phyloP scores from a whole-genome alignment of 164 flowering plant genomes.

The Aristolochia contorta region DNA sequence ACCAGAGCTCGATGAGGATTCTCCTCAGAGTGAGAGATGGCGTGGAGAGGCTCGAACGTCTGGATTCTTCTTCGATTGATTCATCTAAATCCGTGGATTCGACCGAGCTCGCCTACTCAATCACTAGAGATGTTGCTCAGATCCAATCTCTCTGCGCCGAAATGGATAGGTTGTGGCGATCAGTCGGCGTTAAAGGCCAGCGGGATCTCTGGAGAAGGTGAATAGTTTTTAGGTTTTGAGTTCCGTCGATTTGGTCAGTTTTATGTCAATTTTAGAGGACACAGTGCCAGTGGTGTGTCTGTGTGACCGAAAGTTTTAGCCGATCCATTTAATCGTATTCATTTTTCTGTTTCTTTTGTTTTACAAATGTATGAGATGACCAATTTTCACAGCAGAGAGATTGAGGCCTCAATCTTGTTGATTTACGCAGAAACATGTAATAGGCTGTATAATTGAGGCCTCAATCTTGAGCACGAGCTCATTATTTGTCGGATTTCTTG shows the following conservation, averaged over 20 bases:
- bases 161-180: constrained; percentile 90
- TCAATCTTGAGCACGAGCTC: no score
- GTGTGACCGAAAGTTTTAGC: no score
- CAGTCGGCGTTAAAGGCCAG: constrained; percentile 64
- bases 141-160: constrained; percentile 71
- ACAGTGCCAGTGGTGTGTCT: no score
- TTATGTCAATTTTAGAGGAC: not conserved
- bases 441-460: no score
- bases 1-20: constrained; percentile 48
- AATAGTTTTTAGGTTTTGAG: not conserved
- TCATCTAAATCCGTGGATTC: constrained; percentile 29
- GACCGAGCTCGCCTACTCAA: constrained; percentile 48
- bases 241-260: not conserved
- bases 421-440: no score
- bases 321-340: no score
- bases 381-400: no score
- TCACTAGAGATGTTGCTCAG: constrained; percentile 58
- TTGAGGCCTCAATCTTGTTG: no score
- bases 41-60: constrained; percentile 69
- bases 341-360: no score
- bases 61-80: constrained; percentile 20
- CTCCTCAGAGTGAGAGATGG: constrained; percentile 48
- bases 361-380: no score
- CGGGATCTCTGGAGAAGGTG: constrained; percentile 97
- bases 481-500: no score